Percentiles rank a stretch among this genome's conserved stretches.
These are phyloP conservation scores for Ogataea salicorniae DNA, from an alignment of 805 yeast species.

Conservation along the genomic window DNA sequence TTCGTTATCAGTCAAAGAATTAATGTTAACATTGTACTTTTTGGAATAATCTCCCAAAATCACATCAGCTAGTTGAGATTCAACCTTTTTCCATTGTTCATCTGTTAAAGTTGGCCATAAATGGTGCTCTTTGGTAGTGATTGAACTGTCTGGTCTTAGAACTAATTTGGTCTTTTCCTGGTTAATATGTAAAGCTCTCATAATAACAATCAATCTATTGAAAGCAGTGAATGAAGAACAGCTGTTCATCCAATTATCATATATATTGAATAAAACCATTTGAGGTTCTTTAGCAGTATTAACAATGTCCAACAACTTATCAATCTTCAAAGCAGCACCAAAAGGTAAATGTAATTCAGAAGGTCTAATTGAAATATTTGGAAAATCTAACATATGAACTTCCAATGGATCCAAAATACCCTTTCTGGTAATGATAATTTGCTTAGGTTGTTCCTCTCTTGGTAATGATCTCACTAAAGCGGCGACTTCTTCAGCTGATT, in stretches of 20 bases:
- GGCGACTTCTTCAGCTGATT: constrained; percentile 95
- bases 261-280: constrained; percentile 84
- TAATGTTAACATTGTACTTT: constrained; percentile 79
- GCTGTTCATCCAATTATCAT: constrained; percentile 88
- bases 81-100: constrained; percentile 91
- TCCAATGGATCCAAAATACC: constrained; percentile 93
- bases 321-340: constrained; percentile 76
- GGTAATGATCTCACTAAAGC: constrained; percentile 86
- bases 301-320: constrained; percentile 72
- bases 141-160: constrained; percentile 67
- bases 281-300: constrained; percentile 87
- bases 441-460: constrained; percentile 90
- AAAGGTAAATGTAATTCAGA: constrained; percentile 89
- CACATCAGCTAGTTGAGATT: constrained; percentile 80
- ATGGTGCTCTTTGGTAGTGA: constrained; percentile 70
- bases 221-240: constrained; percentile 91
- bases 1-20: constrained; percentile 86
- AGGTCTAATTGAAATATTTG: constrained; percentile 82
- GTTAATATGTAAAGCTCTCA: constrained; percentile 76
- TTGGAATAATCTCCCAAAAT: constrained; percentile 80
- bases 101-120: constrained; percentile 88
- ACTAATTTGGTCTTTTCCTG: constrained; percentile 72
- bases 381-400: constrained; percentile 95
- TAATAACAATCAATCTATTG: constrained; percentile 75
- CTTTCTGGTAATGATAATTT: constrained; percentile 81